Base-by-base conservation (phyloP, 2,329 filamentous ascomycete genomes). In the Albifimbria verrucaria region DNA sequence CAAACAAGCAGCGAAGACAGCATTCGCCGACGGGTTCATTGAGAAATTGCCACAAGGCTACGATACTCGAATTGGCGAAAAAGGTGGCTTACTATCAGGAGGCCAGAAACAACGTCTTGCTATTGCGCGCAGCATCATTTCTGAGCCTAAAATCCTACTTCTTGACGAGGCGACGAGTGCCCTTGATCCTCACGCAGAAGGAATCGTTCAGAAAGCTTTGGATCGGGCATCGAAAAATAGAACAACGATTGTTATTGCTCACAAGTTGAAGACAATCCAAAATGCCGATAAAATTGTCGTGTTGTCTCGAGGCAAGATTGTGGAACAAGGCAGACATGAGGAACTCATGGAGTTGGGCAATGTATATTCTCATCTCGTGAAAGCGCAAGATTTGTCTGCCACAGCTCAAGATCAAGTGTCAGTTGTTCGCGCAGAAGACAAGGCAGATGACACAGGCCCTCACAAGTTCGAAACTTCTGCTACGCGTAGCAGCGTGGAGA, bases 141-240 rank as follows among this genome's bases (percentile, higher is more conserved):
- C 66, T 3, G 60, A 72, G 26, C 72, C 73, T 2, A 70, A 69
- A 44, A 81, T 89, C 25, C 72, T 89, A 0, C 76, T 89, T 15
- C 68, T 88, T 2, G 86, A 89, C 54, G 86, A 89, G 65, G 85
- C 85, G 1, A 89, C 86, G 0, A 82, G 77, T 44, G 81, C 84
- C 0, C 63, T 76, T 20, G 71, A 74, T 48, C 65, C 68, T 2
- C 65, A 73, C 17, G 67, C 73, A 1, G 73, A 77, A 46, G 66
- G 71, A 1, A 72, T 80, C 15, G 80, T 85, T 1, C 81, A 85
- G 56, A 66, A 73, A 21, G 80, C 81, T 0, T 71, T 85, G 3
- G 75, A 79, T 44, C 72, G 72, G 15, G 73, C 83, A 0, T 80
- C 81, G 0, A 68, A 72, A 42, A 75, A 77, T 32, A 72, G 83